A percentile compares a stretch with the other conserved stretches of the same genome.
phyloP scores from a whole-genome alignment of 2,329 filamentous ascomycete genomes.

The Epichloe amarillans region DNA sequence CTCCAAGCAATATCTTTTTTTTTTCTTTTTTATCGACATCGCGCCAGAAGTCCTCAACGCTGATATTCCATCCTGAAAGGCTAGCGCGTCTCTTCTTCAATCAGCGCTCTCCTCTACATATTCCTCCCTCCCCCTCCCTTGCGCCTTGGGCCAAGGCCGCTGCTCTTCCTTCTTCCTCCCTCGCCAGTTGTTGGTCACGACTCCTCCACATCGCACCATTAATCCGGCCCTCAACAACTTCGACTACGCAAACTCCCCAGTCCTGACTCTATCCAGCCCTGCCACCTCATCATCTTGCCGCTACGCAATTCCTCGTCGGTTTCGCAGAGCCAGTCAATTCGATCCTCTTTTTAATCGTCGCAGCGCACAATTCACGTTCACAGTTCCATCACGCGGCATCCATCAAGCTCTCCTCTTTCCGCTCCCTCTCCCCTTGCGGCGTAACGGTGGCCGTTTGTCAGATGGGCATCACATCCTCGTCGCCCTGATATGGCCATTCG shows the following conservation, averaged over 20 bases:
- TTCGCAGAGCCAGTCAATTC: neutral
- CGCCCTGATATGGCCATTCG: slow-evolving; percentile 37
- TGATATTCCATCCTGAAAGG: neutral
- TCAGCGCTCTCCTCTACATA: no score
- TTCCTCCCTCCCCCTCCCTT: neutral
- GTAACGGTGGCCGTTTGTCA: slow-evolving; percentile 12
- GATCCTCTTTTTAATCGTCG: neutral
- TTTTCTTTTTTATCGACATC: neutral
- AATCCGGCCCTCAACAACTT: slow-evolving; percentile 2
- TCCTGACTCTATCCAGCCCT: neutral
- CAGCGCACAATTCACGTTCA: neutral
- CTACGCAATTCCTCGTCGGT: neutral
- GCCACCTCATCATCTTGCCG: neutral
- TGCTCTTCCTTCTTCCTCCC: neutral
- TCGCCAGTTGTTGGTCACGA: slow-evolving; percentile 1
- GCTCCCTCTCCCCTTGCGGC: slow-evolving; percentile 5
- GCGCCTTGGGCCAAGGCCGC: neutral
- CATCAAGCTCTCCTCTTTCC: neutral
- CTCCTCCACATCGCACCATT: slow-evolving; percentile 2
- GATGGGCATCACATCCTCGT: slow-evolving; percentile 25
- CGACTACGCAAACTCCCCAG: neutral
- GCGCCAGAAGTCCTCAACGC: neutral
- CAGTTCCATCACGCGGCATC: neutral
- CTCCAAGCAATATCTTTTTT: neutral
- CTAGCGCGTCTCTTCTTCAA: neutral